Evolutionary conservation across 176 grass and related monocot genomes (phyloP), one percentile per base, ranked within the genome.

Genomic region (Musa itinerans): DNA sequence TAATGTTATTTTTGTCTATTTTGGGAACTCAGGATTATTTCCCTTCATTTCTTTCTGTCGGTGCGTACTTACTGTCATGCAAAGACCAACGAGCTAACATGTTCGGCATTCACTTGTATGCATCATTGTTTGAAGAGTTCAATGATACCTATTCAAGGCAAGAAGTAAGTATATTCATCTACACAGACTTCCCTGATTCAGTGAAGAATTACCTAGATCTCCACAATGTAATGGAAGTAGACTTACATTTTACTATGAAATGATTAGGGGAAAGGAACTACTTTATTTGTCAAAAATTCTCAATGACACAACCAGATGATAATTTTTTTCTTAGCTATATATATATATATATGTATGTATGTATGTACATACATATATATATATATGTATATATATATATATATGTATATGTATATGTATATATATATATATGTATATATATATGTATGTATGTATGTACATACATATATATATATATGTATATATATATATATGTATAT

Each of bases 61-160:
- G 80, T 24, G 83, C 92, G 73, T 92, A 83, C 85, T 89, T 90
- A 62, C 76, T 96, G 76, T 61, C 85, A 71, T 92, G 93, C 85
- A 96, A 96, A 83, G 93, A 96, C 77, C 83, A 88, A 13, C 89
- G 83, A 86, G 85, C 89, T 84, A 88, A 89, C 80, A 81, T 83
- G 76, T 92, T 92, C 84, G 93, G 84, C 10, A 74, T 81, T 55
- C 78, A 90, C 85, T 84, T 96, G 51, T 96, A 92, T 74, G 86
- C 53, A 68, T 85, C 83, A 56, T 83, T 96, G 53, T 92, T 96
- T 85, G 85, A 92, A 84, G 87, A 90, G 69, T 92, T 96, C 73
- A 73, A 22, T 81, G 87, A 96, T 86, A 85, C 80, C 75, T 96
- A 85, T 79, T 90, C 81, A 81, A 92, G 85, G 67, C 89, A 92